phyloP scores from a whole-genome alignment of 805 yeast genomes.

The Suhomyces sp. region DNA sequence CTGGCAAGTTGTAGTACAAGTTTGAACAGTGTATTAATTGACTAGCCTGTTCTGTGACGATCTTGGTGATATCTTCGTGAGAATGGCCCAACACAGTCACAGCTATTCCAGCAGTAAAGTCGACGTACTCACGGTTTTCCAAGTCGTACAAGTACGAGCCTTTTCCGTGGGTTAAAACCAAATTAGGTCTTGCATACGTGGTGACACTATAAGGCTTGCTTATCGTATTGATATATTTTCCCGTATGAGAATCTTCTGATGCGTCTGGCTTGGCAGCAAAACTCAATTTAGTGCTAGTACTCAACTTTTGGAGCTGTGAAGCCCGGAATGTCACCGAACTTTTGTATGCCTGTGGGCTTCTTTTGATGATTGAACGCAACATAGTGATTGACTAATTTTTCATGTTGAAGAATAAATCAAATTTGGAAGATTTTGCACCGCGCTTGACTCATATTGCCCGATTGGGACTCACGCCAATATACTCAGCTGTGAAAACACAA shows the following conservation, averaged over 20 bases:
- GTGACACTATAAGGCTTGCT: slow-evolving; percentile 61
- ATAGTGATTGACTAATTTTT: slow-evolving; percentile 6
- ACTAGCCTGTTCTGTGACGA: slow-evolving; percentile 67
- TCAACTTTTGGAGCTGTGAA: neutral
- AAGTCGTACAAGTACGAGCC: slow-evolving; percentile 82
- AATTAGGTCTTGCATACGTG: slow-evolving; percentile 74
- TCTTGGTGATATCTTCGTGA: slow-evolving; percentile 67
- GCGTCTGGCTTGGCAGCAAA: slow-evolving; percentile 23
- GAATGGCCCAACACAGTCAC: slow-evolving; percentile 94
- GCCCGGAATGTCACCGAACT: no score
- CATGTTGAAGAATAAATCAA: neutral
- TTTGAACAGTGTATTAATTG: slow-evolving; percentile 83
- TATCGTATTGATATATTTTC: slow-evolving; percentile 42
- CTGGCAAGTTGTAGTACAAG: slow-evolving; percentile 78
- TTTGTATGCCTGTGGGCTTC: neutral
- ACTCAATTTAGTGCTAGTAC: slow-evolving; percentile 13
- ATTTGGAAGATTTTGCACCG: slow-evolving; percentile 26
- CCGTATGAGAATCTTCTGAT: slow-evolving; percentile 30
- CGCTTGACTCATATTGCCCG: slow-evolving; percentile 33
- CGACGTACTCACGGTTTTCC: slow-evolving; percentile 75
- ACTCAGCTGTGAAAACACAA: no score
- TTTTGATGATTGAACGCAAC: slow-evolving; percentile 11
- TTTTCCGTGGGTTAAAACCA: slow-evolving; percentile 75
- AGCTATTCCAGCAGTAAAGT: slow-evolving; percentile 95
- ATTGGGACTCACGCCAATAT: slow-evolving; percentile 7